Evolutionary conservation across 1,139 yeast species (phyloP).

Genomic region (Hanseniaspora sp.): DNA sequence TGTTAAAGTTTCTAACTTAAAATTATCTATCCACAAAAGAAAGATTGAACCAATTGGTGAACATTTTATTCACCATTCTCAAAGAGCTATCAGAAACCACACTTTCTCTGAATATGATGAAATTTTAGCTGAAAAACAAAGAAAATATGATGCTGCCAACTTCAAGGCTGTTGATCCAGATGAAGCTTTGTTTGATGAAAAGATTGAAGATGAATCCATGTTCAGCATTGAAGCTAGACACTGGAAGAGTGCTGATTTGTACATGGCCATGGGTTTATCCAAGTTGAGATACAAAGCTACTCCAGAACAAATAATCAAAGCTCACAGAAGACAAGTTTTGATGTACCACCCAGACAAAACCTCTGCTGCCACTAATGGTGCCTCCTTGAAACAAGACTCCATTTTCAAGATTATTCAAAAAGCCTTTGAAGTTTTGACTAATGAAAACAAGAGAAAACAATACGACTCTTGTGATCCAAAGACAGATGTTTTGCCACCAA

Average conservation of each 20-base stretch:
- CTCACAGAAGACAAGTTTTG: slow-evolving; percentile 92
- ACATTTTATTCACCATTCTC: slow-evolving; percentile 89
- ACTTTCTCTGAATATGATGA: slow-evolving; percentile 97
- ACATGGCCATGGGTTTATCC: slow-evolving; percentile 89
- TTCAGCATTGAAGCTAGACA: slow-evolving; percentile 90
- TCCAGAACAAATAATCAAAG: slow-evolving; percentile 87
- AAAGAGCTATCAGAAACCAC: slow-evolving; percentile 91
- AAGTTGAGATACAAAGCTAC: slow-evolving; percentile 86
- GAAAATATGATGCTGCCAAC: slow-evolving; percentile 50
- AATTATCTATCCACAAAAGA: slow-evolving; percentile 47
- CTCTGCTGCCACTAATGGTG: slow-evolving; percentile 53
- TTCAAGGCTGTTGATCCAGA: slow-evolving; percentile 50
- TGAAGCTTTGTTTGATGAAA: slow-evolving; percentile 68
- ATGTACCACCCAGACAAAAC: slow-evolving; percentile 98
- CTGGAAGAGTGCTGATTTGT: slow-evolving; percentile 94
- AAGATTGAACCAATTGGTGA: slow-evolving; percentile 94
- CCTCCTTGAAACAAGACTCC: slow-evolving; percentile 87
- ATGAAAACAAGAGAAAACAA: slow-evolving; percentile 77
- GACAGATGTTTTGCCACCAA: slow-evolving; percentile 77
- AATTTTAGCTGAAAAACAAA: slow-evolving; percentile 85
- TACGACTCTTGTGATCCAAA: slow-evolving; percentile 88
- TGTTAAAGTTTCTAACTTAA: slow-evolving; percentile 42
- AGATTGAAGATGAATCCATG: slow-evolving; percentile 55
- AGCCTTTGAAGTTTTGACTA: slow-evolving; percentile 84
- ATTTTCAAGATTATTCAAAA: slow-evolving; percentile 96